Evolutionary conservation across 768 basidiomycete species (phyloP).

Genomic region (Amanita fuliginea): DNA sequence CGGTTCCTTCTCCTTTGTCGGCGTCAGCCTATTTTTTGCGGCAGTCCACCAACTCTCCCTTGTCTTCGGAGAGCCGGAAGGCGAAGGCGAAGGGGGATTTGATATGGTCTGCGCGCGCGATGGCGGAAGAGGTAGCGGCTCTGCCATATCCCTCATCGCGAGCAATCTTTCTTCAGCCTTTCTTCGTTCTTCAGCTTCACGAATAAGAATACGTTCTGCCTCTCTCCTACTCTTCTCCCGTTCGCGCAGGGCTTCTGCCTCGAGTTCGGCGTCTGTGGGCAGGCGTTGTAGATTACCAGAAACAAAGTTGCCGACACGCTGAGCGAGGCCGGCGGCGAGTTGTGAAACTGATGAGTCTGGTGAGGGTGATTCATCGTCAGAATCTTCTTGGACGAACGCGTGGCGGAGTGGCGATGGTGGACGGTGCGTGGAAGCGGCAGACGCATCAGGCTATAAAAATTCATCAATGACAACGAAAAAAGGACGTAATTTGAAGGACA

Average conservation of each 20-base stretch:
- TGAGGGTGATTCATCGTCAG: conserved; percentile 47
- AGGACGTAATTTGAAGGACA: conserved; percentile 7
- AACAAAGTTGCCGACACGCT: conserved; percentile 62
- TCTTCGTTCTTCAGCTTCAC: conserved; percentile 59
- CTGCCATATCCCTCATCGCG: conserved; percentile 53
- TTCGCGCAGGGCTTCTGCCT: conserved; percentile 71
- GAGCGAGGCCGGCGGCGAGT: conserved; percentile 65
- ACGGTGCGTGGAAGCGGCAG: conserved; percentile 25
- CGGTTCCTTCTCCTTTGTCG: conserved; percentile 60
- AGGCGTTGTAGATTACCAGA: conserved; percentile 34
- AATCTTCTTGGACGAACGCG: conserved; percentile 42
- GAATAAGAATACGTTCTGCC: conserved; percentile 65
- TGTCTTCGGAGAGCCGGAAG: conserved; percentile 46
- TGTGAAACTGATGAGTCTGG: conserved; percentile 63
- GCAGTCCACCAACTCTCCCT: conserved; percentile 65
- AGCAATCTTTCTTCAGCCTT: conserved; percentile 64
- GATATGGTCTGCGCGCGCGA: conserved; percentile 44
- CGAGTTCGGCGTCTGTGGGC: conserved; percentile 69
- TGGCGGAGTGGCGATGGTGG: conserved; percentile 70
- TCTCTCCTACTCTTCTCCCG: conserved; percentile 66
- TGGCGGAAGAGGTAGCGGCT: conserved; percentile 46
- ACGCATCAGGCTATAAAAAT: conserved; percentile 25
- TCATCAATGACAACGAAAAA: not conserved
- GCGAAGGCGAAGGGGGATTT: conserved; percentile 56
- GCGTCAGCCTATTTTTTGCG: conserved; percentile 67